Percentiles rank a stretch among this genome's conserved stretches.
Conservation (phyloP, 2,329 filamentous ascomycete species). For the Trichoderma sp. region DNA sequence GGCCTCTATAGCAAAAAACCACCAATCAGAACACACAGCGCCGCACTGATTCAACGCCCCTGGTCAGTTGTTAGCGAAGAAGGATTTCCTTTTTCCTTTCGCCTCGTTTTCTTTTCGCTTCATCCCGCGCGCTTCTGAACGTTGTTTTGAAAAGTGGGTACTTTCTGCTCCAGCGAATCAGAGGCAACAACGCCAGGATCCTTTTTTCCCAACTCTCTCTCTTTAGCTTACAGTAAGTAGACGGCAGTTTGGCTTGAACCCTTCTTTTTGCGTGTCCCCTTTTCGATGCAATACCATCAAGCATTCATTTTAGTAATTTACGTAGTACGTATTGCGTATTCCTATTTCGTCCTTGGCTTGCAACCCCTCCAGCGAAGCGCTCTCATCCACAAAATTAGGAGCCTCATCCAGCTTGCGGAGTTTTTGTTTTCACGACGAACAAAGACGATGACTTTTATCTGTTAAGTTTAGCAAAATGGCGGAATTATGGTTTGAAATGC, state of each 20-base stretch:
- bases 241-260: background rate
- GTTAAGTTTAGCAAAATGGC: background rate
- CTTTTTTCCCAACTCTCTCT: background rate
- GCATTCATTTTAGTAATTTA: background rate
- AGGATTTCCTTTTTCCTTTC: background rate
- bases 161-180: background rate
- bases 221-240: background rate
- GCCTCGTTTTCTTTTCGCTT: background rate
- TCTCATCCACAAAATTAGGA: background rate
- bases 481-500: background rate
- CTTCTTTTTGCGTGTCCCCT: background rate
- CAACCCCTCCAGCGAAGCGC: background rate
- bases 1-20: background rate
- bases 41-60: background rate
- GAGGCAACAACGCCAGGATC: background rate
- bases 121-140: slow-evolving; percentile 14
- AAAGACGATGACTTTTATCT: background rate
- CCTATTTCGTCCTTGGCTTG: background rate
- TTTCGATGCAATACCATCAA: background rate
- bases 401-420: background rate
- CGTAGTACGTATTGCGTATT: background rate
- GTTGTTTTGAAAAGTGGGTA: background rate
- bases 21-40: slow-evolving; percentile 2
- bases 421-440: background rate
- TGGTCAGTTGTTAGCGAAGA: background rate